Evolutionary conservation across 108 stramenopile species (phyloP), one percentile per base, ranked within the genome.

Genomic region (Cyclotella kingstonii): DNA sequence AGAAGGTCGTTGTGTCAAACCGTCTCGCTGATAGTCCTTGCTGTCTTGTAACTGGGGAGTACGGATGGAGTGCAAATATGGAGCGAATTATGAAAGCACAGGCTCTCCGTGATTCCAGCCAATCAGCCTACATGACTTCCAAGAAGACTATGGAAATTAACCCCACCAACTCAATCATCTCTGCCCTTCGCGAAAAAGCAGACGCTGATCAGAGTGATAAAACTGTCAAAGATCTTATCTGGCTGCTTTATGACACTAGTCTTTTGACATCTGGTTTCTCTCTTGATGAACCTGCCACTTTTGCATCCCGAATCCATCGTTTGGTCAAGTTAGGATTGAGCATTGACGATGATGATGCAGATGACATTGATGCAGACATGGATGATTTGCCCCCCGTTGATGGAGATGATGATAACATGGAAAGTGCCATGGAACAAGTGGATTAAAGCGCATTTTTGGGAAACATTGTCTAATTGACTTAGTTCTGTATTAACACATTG

Each of bases 141-240:
- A 98, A 97, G 96, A 99, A 99, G 95, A 99, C 98, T 54, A 93
- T 99, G 94, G 99, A 99, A 81, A 85, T 99, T 92, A 99, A 99
- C 92, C 99, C 98, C 15, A 81, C 71, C 66, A 98, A 98, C 95
- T 90, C 97, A 54, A 99, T 99, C 81, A 94, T 99, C 70, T 77
- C 66, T 50, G 94, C 98, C 18, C 94, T 99, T 52, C 91, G 97
- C 57, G 96, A 97, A 46, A 99, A 99, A 90, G 97, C 97, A 27
- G 94, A 95, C 44, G 98, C 97, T 26, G 98, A 99, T 61, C 96
- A 97, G 68, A 77, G 78, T 65, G 99, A 99, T 80, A 98, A 98
- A 96, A 99, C 99, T 35, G 97, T 99, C 42, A 98, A 98, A 95
- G 99, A 99, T 79, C 81, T 99, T 17, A 98, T 98, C 85, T 99